Conservation (phyloP, 2,329 filamentous ascomycete species). For the Gaeumannomyces sp. region DNA sequence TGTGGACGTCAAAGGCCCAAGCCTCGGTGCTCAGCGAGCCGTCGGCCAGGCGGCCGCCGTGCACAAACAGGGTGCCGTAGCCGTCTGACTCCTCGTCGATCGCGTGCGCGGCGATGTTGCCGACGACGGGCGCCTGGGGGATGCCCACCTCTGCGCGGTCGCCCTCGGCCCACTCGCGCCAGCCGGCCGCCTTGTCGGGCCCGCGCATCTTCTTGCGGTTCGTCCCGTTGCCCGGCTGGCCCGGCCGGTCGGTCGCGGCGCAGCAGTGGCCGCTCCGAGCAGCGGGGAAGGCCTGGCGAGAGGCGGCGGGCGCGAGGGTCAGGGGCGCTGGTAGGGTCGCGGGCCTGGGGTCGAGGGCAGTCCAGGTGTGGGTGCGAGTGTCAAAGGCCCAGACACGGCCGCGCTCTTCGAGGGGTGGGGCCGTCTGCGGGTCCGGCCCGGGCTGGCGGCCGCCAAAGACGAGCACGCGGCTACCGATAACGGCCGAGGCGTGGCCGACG, state of each 20-base stretch:
- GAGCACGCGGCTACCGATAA: constrained; percentile 66
- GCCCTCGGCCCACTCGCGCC: constrained; percentile 51
- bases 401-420: constrained; percentile 60
- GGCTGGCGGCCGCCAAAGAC: constrained; percentile 70
- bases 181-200: constrained; percentile 21
- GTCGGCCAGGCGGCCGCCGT: constrained; percentile 64
- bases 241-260: constrained; percentile 17
- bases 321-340: constrained; percentile 27
- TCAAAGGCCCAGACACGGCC: constrained; percentile 75
- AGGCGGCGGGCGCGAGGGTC: constrained; percentile 21
- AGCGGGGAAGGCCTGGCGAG: constrained; percentile 41
- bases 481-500: constrained; percentile 65
- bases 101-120: constrained; percentile 49
- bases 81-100: constrained; percentile 56
- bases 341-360: constrained; percentile 51
- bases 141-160: constrained; percentile 48
- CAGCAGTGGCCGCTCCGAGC: constrained; percentile 64
- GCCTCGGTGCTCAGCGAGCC: constrained; percentile 60
- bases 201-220: constrained; percentile 19
- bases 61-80: constrained; percentile 64
- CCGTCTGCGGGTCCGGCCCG: constrained; percentile 52
- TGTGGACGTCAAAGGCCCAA: constrained; percentile 69
- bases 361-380: constrained; percentile 58
- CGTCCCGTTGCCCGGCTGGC: constrained; percentile 38
- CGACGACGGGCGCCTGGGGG: constrained; percentile 53